A percentile compares a stretch with the other conserved stretches of the same genome.
Conservation (phyloP, 2,329 filamentous ascomycete genomes). For the Sporothrix dimorphospora region DNA sequence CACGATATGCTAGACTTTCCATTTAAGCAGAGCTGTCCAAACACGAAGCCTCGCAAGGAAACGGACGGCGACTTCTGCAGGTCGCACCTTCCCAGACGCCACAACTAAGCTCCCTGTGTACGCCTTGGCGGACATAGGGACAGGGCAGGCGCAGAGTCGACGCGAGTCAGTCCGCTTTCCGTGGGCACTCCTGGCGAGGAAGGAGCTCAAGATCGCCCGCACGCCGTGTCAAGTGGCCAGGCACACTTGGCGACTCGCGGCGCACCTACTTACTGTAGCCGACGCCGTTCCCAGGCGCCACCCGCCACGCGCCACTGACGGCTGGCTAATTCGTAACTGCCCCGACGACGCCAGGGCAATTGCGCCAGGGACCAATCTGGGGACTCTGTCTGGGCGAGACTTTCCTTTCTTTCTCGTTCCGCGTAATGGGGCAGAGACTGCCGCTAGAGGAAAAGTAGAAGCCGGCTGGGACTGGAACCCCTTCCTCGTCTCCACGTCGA, state of each 20-base stretch:
- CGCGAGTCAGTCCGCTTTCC: constrained; percentile 4
- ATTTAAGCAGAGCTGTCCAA: neutral
- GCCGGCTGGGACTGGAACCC: no score
- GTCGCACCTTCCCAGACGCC: neutral
- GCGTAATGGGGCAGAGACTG: neutral
- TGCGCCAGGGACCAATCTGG: constrained; percentile 1
- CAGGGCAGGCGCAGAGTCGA: neutral
- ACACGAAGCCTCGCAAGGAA: neutral
- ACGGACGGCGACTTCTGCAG: neutral
- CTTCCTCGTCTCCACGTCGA: neutral
- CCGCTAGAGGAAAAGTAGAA: constrained; percentile 15
- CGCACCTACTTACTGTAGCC: neutral
- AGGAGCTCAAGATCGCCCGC: neutral
- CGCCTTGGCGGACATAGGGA: neutral
- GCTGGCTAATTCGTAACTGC: neutral
- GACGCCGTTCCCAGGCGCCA: neutral
- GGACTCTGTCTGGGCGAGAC: neutral
- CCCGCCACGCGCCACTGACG: constrained; percentile 7
- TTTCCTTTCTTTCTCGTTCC: neutral
- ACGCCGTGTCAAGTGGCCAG: neutral
- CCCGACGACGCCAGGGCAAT: neutral
- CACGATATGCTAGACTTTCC: neutral
- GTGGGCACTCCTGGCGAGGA: neutral
- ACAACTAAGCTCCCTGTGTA: neutral
- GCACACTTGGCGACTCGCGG: neutral